Evolutionary conservation across 352 stramenopile species (phyloP), one percentile per base, ranked within the genome.

Genomic region (Blastocystis sp.): DNA sequence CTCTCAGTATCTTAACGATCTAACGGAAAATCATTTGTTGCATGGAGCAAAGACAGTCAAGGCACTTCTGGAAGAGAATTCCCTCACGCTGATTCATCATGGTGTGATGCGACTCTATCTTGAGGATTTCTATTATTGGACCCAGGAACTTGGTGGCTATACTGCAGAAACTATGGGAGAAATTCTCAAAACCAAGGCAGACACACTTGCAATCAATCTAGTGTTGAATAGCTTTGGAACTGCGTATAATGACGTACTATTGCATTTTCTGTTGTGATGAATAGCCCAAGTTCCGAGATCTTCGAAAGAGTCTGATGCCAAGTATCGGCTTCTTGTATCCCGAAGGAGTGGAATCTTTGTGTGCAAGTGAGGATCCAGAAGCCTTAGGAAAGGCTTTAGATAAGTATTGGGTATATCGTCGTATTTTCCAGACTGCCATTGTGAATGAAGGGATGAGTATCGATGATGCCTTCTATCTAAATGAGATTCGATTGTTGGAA

Each of bases 61-160:
- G 88, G 97, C 97, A 89, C 94, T 99, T 63, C 90, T 99, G 56
- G 95, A 98, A 80, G 96, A 99, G 88, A 95, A 98, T 59, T 95
- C 98, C 89, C 98, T 98, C 92, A 95, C 98, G 90, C 96, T 98
- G 78, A 98, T 98, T 90, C 98, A 98, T 91, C 98, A 97, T 88
- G 95, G 92, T 80, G 94, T 99, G 89, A 94, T 98, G 87, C 98
- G 98, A 91, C 93, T 97, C n/a, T 96, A 94, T 91, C 90, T 97
- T 14, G 93, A 96, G 75, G 93, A 96, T 85, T 97, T 96, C 77
- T 94, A 95, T 90, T 92, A 94, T 74, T 98, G 97, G 89, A 97
- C 94, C 87, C 90, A 95, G 88, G 92, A 94, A 74, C 90, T 98
- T 73, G 96, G 95, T 24, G 95, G 95, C 21, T 96, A 98, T 77